phyloP scores from a whole-genome alignment of 805 yeast genomes.

The Candida bentonensis region DNA sequence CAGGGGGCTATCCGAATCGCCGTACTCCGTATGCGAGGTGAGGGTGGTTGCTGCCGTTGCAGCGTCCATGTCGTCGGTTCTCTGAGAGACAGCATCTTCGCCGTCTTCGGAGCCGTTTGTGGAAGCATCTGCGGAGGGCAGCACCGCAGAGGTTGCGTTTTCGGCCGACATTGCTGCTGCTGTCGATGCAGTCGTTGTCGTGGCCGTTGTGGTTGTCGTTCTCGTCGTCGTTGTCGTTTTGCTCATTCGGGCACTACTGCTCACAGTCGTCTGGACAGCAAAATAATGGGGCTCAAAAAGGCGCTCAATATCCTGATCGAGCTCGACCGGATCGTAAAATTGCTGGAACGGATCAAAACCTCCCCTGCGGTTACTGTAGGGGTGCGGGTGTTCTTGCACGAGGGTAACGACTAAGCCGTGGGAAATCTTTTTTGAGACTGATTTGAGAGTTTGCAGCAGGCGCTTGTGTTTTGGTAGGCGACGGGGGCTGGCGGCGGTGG shows the following conservation, averaged over 20 bases:
- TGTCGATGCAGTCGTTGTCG: neutral
- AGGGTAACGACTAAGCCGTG: neutral
- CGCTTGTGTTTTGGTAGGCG: neutral
- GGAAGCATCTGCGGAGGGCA: no score
- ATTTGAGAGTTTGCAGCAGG: neutral
- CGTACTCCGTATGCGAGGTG: neutral
- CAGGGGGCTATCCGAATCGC: no score
- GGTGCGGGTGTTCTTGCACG: neutral
- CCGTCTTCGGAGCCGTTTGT: no score
- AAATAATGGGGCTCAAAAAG: neutral
- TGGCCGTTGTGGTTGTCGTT: conserved; percentile 2
- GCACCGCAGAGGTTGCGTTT: no score
- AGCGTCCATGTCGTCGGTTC: neutral
- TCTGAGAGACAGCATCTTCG: neutral
- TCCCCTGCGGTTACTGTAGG: no score
- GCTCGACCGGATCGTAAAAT: neutral
- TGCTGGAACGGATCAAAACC: neutral
- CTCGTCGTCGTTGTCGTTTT: conserved; percentile 10
- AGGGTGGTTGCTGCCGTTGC: neutral
- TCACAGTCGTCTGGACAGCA: neutral
- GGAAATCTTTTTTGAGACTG: neutral
- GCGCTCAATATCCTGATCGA: neutral
- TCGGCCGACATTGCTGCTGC: no score
- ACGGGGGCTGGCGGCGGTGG: neutral
- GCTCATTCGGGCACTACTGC: conserved; percentile 1